Base-by-base conservation (phyloP, 768 basidiomycete genomes). In the Crassisporium funariophilum region DNA sequence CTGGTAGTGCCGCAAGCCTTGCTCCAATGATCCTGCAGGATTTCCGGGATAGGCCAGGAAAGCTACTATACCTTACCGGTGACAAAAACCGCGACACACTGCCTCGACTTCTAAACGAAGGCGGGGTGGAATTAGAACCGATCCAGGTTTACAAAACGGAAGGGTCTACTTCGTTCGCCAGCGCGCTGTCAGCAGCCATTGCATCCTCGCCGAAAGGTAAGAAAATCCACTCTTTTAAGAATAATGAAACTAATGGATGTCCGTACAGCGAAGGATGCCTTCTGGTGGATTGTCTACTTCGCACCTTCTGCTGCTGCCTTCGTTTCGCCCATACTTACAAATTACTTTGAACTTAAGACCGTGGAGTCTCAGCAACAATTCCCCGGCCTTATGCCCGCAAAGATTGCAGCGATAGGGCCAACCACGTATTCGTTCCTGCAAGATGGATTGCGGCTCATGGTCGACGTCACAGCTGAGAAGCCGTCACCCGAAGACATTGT, bases 21-120 rank as follows among this genome's bases (percentile, higher is more conserved):
- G 88, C 81, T 1, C 67, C 62, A 12, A 87, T 81, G 57, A 88
- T 93, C 50, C 55, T 86, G 35, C 53, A 61, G 0, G 70, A 74
- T 39, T 16, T 62, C 7, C 41, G 54, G 35, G 39, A 27, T 13
- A 46, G 46, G 45, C 56, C 49, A 4, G 55, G 47, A 25, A 72
- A 59, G 22, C 59, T 94, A 38, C 62, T 94, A 5, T 92, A 91
- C 60, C 75, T 95, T 7, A 89, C 83, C 9, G 91, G 91, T 16
- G 92, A 94, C 75, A 95, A 93, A 72, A 91, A 89, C 48, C 73
- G 81, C 13, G 88, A 91, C 51, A 84, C 79, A 0, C 64, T 93
- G 2, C 67, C 79, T 0, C 67, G 51, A 12, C 72, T 83, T 7
- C 67, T 93, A 27, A 46, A 51, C 0, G 69, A 68, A 0, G 76